phyloP scores from a whole-genome alignment of 2,329 filamentous ascomycete species.

The Huntiella decipiens region DNA sequence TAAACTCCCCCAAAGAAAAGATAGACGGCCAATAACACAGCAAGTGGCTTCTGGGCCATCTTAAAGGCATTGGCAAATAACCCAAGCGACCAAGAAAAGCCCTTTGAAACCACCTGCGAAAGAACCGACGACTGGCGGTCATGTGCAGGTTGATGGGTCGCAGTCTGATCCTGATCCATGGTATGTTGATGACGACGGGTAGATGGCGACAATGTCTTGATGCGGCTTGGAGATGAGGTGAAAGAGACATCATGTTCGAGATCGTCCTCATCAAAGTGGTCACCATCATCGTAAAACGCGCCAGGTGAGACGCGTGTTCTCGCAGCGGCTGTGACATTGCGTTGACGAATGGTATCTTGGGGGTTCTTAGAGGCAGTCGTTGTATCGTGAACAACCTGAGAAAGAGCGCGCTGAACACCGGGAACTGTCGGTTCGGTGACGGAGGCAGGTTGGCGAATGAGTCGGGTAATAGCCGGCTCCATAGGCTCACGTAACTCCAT shows the following conservation, averaged over 20 bases:
- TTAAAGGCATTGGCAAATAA: slow-evolving; percentile 39
- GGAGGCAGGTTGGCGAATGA: neutral
- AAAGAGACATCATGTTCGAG: neutral
- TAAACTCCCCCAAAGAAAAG: slow-evolving; percentile 39
- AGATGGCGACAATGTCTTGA: neutral
- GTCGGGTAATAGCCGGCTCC: slow-evolving; percentile 1
- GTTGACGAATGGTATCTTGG: neutral
- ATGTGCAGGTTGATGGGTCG: neutral
- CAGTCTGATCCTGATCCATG: neutral
- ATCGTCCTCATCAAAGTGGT: slow-evolving; percentile 2
- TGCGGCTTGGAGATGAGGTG: neutral
- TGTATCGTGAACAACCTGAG: neutral
- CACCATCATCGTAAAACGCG: neutral
- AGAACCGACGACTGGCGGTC: slow-evolving; percentile 20
- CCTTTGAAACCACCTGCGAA: slow-evolving; percentile 22
- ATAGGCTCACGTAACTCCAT: slow-evolving; percentile 14
- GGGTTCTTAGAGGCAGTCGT: neutral
- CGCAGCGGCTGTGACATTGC: neutral
- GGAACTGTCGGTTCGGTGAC: neutral
- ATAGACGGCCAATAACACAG: slow-evolving; percentile 40
- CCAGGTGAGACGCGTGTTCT: neutral
- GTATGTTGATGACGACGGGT: too few relatives aligned
- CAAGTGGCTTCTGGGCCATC: slow-evolving; percentile 45
- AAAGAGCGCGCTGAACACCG: neutral
- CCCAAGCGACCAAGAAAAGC: slow-evolving; percentile 31